Conservation (phyloP, 2,329 filamentous ascomycete species). For the Shiraia bambusicola region DNA sequence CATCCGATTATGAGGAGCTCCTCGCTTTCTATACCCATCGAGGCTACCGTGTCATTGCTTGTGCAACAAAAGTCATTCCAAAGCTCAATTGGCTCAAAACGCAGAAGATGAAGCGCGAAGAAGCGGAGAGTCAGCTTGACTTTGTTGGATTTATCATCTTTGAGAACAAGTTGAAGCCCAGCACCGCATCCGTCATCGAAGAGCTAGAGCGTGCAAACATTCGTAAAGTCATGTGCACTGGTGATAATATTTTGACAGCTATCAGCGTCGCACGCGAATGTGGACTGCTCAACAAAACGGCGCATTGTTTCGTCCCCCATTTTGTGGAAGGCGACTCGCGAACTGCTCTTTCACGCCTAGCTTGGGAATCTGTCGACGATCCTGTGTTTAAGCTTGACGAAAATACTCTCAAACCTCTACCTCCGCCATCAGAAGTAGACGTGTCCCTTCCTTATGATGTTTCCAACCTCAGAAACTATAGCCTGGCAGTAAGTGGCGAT, state of each 20-base stretch:
- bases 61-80: slow-evolving; percentile 82
- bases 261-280: slow-evolving; percentile 95
- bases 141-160: slow-evolving; percentile 98
- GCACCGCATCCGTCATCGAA: slow-evolving; percentile 75
- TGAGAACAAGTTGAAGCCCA: slow-evolving; percentile 95
- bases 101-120: slow-evolving; percentile 85
- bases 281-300: slow-evolving; percentile 73
- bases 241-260: slow-evolving; percentile 95
- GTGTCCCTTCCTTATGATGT: slow-evolving; percentile 84
- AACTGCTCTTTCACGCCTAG: slow-evolving; percentile 71
- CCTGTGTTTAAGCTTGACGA: slow-evolving; percentile 74
- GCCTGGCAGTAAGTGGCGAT: slow-evolving; percentile 85
- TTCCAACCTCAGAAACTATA: slow-evolving; percentile 79
- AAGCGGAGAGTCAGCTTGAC: slow-evolving; percentile 79
- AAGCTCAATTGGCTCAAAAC: slow-evolving; percentile 92
- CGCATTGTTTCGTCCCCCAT: slow-evolving; percentile 90
- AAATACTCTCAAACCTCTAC: slow-evolving; percentile 75
- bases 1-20: slow-evolving; percentile 84
- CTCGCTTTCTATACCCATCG: slow-evolving; percentile 90
- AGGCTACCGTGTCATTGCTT: slow-evolving; percentile 94
- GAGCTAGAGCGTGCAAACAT: slow-evolving; percentile 84
- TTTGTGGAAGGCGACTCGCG: slow-evolving; percentile 77
- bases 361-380: slow-evolving; percentile 96
- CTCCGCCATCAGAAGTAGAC: slow-evolving; percentile 70
- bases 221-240: slow-evolving; percentile 91